Conservation (phyloP, 257 asterid species). For the Solanum chilense region DNA sequence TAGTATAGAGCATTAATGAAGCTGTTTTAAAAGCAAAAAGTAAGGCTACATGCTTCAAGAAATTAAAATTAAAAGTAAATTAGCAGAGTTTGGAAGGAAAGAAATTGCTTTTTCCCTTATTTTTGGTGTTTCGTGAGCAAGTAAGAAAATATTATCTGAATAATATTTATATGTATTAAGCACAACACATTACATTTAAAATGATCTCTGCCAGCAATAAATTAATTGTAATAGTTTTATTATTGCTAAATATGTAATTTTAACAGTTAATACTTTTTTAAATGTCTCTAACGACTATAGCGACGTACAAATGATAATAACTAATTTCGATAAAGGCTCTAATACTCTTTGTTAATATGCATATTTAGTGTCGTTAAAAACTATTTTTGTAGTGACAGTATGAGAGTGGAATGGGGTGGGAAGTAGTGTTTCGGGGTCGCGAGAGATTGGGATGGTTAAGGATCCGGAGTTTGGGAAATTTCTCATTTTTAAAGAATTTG, state of each 20-base stretch:
- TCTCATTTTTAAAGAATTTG: background rate
- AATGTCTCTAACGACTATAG: background rate
- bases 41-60: conserved; percentile 21
- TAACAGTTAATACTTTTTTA: too few species aligned
- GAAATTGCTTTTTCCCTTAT: background rate
- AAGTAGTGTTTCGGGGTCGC: background rate
- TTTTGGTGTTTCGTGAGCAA: background rate
- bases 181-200: background rate
- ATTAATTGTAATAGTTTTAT: too few species aligned
- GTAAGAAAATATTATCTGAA: background rate
- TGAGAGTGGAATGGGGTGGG: background rate
- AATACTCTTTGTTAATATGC: background rate
- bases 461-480: background rate
- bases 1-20: background rate
- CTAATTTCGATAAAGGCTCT: background rate
- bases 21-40: conserved; percentile 4
- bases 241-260: too few species aligned
- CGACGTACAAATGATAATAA: background rate
- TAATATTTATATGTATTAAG: background rate
- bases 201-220: too few species aligned
- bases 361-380: too few species aligned
- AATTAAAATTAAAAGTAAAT: background rate
- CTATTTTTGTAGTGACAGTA: background rate
- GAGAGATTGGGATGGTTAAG: background rate
- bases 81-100: background rate